These are phyloP conservation scores for Lipomyces spencermartinsiae DNA, from an alignment of 805 yeast species.

Conservation along the genomic window DNA sequence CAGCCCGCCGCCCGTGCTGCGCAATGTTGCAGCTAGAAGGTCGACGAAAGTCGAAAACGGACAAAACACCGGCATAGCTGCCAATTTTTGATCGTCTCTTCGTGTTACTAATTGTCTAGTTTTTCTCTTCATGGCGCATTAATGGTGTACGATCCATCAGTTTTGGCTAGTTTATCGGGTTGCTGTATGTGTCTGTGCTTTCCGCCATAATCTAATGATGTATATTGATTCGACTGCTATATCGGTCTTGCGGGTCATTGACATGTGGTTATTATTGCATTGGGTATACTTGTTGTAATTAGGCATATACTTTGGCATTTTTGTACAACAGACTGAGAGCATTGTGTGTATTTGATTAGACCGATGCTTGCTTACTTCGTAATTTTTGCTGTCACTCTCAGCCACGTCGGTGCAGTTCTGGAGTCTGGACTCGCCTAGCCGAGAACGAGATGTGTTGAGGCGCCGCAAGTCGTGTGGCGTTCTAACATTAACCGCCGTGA, in stretches of 20 bases:
- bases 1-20: neutral
- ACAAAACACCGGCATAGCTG: slow-evolving; percentile 5
- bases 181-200: neutral
- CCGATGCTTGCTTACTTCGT: no score
- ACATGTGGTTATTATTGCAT: neutral
- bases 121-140: neutral
- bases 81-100: slow-evolving; percentile 7
- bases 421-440: no score
- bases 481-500: no score
- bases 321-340: neutral
- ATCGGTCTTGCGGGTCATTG: neutral
- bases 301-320: neutral
- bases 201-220: neutral
- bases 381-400: no score
- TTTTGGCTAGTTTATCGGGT: neutral
- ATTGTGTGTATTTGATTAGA: neutral
- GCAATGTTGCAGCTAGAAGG: neutral
- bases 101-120: neutral
- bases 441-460: neutral
- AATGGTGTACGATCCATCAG: neutral
- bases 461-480: neutral
- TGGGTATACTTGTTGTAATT: neutral
- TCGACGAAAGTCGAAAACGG: neutral
- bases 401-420: no score
- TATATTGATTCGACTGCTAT: neutral